These are phyloP conservation scores for Chaetoceros muelleri DNA, from an alignment of 108 stramenopile species.

Conservation along the genomic window DNA sequence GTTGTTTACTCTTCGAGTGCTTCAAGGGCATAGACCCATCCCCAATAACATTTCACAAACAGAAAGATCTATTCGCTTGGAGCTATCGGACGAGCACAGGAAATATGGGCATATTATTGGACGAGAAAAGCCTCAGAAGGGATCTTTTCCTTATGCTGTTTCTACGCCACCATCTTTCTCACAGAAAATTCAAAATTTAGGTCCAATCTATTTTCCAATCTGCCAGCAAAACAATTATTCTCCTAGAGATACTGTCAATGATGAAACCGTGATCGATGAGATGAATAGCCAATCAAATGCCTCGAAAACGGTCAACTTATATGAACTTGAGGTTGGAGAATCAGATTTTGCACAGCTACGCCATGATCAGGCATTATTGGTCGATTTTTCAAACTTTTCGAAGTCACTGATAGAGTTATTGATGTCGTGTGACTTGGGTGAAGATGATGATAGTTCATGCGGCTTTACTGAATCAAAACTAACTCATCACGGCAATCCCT, in stretches of 20 bases:
- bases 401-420: conserved; percentile 29
- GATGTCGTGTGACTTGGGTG: conserved; percentile 22
- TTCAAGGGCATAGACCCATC: conserved; percentile 22
- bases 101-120: neutral
- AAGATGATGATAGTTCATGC: conserved; percentile 10
- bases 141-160: conserved; percentile 19
- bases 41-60: conserved; percentile 12
- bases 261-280: neutral
- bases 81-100: conserved; percentile 35
- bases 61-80: conserved; percentile 34
- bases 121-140: conserved; percentile 9
- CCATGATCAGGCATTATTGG: conserved; percentile 32
- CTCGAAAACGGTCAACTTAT: conserved; percentile 19
- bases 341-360: conserved; percentile 28
- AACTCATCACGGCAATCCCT: too few species aligned
- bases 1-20: conserved; percentile 22
- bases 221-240: conserved; percentile 1
- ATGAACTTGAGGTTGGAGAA: conserved; percentile 37
- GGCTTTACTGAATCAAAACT: too few species aligned
- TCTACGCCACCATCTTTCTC: conserved; percentile 12
- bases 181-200: too few species aligned
- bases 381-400: conserved; percentile 33
- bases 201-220: neutral
- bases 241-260: conserved; percentile 1
- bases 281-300: neutral